Evolutionary conservation across 1,139 yeast species (phyloP), one percentile per base, ranked within the genome.

Genomic region (Diutina scorzettiae): DNA sequence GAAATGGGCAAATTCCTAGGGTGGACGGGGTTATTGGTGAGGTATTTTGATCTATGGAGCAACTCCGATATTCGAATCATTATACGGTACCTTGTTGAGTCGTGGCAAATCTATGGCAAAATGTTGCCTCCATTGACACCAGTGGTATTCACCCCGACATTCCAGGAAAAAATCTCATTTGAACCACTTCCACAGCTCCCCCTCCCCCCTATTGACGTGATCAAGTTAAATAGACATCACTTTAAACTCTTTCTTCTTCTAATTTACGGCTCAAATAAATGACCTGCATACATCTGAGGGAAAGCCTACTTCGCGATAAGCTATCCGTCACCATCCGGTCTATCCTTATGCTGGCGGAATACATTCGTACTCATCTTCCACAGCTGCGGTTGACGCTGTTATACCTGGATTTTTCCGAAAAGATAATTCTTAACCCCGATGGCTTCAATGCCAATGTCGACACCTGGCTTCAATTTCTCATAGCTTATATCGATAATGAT

Each of bases 341-440:
- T n/a, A n/a, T n/a, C n/a, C n/a, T n/a, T n/a, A n/a, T n/a, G n/a
- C n/a, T n/a, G n/a, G n/a, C 23, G 19, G 25, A 23, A 18, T 34
- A 20, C 11, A 21, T 34, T 9, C 14, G 4, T 4, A 16, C 8
- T 4, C 12, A 34, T 19, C 28, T 34, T 16, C 39, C 39, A 5
- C 19, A 21, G 19, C 29, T 23, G 28, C 16, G 39, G 5, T 17
- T 34, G 6, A 7, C 12, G 7, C 39, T 34, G 39, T 14, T 34
- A 8, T 34, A 34, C 11, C 23, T 28, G 1, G 25, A 34, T 23
- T 34, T 34, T 23, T 21, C 25, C 19, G 39, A 34, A 5, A 34
- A 34, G 28, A 20, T 12, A 23, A 18, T 34, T 4, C 29, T 34
- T 11, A 34, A 34, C 14, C 39, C 39, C 11, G 39, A 34, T n/a